Conservation (phyloP, 345 rosid species). For the Eucalyptus pauciflora region DNA sequence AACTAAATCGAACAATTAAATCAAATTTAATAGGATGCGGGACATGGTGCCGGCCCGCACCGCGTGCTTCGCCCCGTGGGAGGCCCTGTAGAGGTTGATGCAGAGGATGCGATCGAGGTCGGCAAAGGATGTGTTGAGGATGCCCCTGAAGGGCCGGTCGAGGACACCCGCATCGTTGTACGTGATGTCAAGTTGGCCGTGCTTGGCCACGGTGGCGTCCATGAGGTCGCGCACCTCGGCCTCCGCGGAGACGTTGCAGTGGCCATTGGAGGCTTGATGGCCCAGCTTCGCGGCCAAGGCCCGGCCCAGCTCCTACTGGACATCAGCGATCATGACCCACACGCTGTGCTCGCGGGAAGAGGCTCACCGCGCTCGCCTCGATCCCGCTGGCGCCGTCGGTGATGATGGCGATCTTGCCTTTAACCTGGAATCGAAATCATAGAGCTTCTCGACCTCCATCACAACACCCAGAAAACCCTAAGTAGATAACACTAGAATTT, state of each 20-base stretch:
- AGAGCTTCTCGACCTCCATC: neutral
- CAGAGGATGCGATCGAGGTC: too few relatives aligned
- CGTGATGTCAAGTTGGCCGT: neutral
- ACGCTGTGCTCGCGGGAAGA: neutral
- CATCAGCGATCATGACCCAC: neutral
- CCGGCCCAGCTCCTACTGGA: neutral
- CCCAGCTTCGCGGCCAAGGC: neutral
- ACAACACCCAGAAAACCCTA: neutral
- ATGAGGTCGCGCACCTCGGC: neutral
- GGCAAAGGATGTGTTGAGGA: too few relatives aligned
- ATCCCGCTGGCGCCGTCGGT: neutral
- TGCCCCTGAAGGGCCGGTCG: too few relatives aligned
- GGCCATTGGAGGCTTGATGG: neutral
- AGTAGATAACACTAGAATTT: neutral
- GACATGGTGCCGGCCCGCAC: too few relatives aligned
- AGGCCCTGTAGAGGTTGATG: too few relatives aligned
- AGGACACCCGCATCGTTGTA: too few relatives aligned
- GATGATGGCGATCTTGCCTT: neutral
- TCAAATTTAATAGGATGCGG: too few relatives aligned
- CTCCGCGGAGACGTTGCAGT: neutral
- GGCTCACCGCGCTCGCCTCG: neutral
- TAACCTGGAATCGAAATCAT: neutral
- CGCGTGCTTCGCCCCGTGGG: too few relatives aligned
- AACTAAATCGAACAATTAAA: too few relatives aligned
- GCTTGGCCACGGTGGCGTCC: neutral